Percentiles rank a stretch among this genome's conserved stretches.
These are phyloP conservation scores for Boletus albobrunnescens DNA, from an alignment of 1,284 basidiomycete species.

Conservation along the genomic window DNA sequence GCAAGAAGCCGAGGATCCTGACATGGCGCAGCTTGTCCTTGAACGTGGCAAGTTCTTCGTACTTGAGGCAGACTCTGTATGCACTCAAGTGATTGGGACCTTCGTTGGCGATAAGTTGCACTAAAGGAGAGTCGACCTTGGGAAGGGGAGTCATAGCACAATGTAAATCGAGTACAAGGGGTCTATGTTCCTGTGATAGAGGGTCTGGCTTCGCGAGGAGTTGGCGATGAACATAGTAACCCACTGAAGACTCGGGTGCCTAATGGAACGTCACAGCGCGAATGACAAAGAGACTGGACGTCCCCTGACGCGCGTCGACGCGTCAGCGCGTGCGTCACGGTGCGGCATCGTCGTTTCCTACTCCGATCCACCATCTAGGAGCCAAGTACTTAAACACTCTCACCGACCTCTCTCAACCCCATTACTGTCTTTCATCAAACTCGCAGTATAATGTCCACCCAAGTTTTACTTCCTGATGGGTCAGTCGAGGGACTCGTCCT, in stretches of 20 bases:
- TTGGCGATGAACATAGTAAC: no score
- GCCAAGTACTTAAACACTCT: background rate
- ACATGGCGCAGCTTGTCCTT: background rate
- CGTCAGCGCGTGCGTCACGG: constrained; percentile 7
- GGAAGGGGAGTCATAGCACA: background rate
- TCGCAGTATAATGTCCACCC: constrained; percentile 10
- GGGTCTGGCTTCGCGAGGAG: no score
- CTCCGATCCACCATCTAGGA: background rate
- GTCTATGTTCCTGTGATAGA: no score
- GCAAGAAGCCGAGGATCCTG: constrained; percentile 5
- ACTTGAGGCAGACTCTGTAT: constrained; percentile 1
- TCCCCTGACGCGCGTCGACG: background rate
- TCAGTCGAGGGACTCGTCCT: constrained; percentile 3
- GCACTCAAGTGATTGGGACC: background rate
- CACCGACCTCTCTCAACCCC: background rate
- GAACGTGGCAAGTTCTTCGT: background rate
- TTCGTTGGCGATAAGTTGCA: background rate
- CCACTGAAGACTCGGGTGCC: no score
- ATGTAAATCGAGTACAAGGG: no score
- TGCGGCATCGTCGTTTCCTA: no score
- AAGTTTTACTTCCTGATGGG: constrained; percentile 13
- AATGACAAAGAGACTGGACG: background rate
- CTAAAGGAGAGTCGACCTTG: background rate
- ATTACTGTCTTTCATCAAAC: background rate
- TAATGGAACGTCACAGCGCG: no score